A percentile compares a stretch with the other conserved stretches of the same genome.
Evolutionary conservation across 228 moss, liverwort and hornwort species (phyloP).

Genomic region (Sphagnum magellanicum): DNA sequence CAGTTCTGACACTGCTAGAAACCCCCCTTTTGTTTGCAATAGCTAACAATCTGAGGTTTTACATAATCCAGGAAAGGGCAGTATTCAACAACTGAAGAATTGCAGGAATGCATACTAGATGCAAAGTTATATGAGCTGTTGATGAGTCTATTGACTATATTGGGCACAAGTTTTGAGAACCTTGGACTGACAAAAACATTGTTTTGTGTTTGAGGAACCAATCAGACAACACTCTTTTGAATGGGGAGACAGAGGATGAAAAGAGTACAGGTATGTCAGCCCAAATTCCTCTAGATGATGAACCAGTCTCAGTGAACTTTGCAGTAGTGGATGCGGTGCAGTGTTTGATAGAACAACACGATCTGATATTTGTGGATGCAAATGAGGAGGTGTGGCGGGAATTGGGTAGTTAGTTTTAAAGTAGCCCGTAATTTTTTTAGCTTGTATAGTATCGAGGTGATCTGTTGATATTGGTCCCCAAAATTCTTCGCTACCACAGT

Average conservation of each 20-base stretch:
- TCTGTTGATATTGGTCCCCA: constrained; percentile 7
- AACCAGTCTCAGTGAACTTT: constrained; percentile 59
- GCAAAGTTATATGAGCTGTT: too few species aligned
- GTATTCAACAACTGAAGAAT: too few species aligned
- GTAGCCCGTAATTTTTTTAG: neutral
- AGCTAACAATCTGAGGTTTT: too few species aligned
- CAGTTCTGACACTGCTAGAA: too few species aligned
- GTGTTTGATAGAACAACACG: constrained; percentile 69
- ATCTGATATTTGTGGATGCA: constrained; percentile 50
- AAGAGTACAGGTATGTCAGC: constrained; percentile 52
- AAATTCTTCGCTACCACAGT: constrained; percentile 16
- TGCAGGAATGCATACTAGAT: too few species aligned
- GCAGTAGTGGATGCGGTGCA: constrained; percentile 69
- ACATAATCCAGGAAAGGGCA: too few species aligned
- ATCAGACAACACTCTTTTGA: constrained; percentile 26
- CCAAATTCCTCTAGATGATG: constrained; percentile 67
- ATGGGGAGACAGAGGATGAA: constrained; percentile 36
- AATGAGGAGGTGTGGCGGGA: constrained; percentile 44
- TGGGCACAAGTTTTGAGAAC: neutral
- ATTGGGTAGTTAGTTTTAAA: constrained; percentile 15
- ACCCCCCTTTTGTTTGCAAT: too few species aligned
- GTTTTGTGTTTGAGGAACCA: neutral
- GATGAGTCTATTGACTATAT: too few species aligned
- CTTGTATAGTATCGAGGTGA: constrained; percentile 11
- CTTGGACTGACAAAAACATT: neutral